Evolutionary conservation across 2,329 filamentous ascomycete species (phyloP), one percentile per base, ranked within the genome.

Genomic region (Trichoderma afroharzianum): DNA sequence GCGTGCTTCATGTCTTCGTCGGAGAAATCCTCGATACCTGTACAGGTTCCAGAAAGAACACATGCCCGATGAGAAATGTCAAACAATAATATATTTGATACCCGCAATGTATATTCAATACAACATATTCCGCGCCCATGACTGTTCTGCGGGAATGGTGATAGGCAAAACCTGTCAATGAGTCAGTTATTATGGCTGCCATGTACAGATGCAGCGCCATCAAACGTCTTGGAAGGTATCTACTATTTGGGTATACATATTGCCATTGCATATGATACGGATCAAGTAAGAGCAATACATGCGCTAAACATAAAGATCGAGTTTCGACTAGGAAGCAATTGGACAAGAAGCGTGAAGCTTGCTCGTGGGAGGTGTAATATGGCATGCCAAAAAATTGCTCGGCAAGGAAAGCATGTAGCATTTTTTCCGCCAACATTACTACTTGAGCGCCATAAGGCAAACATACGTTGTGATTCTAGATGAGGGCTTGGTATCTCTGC

Each of bases 1-100:
- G 69, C 68, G 4, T 67, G 62, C 11, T 72, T 67, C 12, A 68
- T 71, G 68, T 55, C 14, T 36, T 28, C 28, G 18, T 53, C 67
- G 4, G 66, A 69, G 30, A 69, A 69, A 33, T 6, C 15, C 28
- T 15, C 57, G 11, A 36, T 36, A 12, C 30, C 59, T 30, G 4
- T 69, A 21, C 67, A 21, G 28, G 8, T 61, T 26, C 67, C 57
- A 4, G 67, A 69, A 50, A 50, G 67, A 53, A 32, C 30, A n/a
- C 67, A 62, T 36, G 21, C 14, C 15, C 59, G 57, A 69, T 62
- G 24, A 68, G 30, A 18, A 59, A 24, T 21, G 3, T 59, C 18
- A 33, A 21, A 33, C 3, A n/a, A 32, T 14, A 6, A 21, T 21
- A 6, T 33, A 32, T 33, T 21, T 33, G 21, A 24, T 53, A 53